Base-by-base conservation (phyloP, 2,329 filamentous ascomycete species). In the Sclerotinia minor region DNA sequence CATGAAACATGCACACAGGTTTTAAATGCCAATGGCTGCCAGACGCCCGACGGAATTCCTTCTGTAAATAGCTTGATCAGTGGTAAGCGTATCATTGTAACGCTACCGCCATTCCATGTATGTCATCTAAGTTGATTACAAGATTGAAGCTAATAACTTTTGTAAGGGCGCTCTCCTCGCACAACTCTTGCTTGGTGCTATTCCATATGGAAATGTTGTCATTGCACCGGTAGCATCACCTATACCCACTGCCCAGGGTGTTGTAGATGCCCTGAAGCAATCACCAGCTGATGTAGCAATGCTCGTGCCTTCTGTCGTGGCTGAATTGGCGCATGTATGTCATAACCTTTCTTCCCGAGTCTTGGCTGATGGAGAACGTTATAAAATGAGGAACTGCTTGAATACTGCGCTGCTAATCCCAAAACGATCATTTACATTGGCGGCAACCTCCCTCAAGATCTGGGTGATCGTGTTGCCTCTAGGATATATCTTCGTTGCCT, bases 71-170 rank as follows among this genome's bases (percentile, higher is more conserved):
- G 29, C 29, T 41, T 63, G 6, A 13, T 50, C 3, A 50, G 8
- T 13, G 60, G 47, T 7, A 64, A 64, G 32, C 11, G 47, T 29
- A n/a, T 64, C n/a, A 41, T 53, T 26, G 47, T 52, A 21, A 64
- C 47, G 8, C 49, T 53, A 17, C 60, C 32, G 29, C n/a, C 47
- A 44, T 64, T 64, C 19, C 60, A 64, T 29, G 21, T 53, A 19
- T 6, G 32, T 21, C n/a, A 32, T 9, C 9, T 13, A 21, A 47
- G 13, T 50, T 9, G 7, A 38, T 6, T n/a, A 4, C 3, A 50
- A 24, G 19, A 32, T 8, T 3, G 19, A 61, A 61, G 17, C 21
- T 50, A 15, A 50, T 35, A 4, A 35, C 1, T 9, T n/a, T 38
- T 11, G 1, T n/a, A 29, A 38, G 58, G 44, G 26, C 5, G 58